Base-by-base conservation (phyloP, 305 asterid genomes). In the Solanum aculeatissimum region DNA sequence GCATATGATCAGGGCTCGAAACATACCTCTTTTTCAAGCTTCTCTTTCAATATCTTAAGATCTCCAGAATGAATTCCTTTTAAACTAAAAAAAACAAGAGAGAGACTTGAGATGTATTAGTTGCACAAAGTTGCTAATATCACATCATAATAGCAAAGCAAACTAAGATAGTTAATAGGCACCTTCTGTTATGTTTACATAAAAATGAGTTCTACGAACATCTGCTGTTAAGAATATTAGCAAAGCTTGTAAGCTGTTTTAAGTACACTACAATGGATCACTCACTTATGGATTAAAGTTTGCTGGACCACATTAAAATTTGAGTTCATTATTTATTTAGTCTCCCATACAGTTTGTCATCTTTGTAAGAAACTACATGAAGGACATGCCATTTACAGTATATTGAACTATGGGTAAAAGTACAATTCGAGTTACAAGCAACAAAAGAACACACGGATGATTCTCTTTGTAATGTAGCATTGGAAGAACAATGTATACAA, bases 21-120 rank as follows among this genome's bases (percentile, higher is more conserved):
- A 85, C 45, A 65, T 87, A 95, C 99, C 98, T 95, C 99, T 84
- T 91, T 93, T 80, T 91, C 88, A 82, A 97, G 98, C 92, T 95
- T 94, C 85, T 90, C 95, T 87, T 94, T 94, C 86, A 97, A 89
- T 88, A 72, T 86, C 86, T 90, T 90, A 84, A 97, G 93, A 90
- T 95, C 99, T 86, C 83, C 92, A 0, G 87, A 12, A 80, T 85
- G 93, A 83, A 95, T 91, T 88, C 98, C 99, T 91, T 92, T 95
- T 85, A 95, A 84, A 90, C 98, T 95, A 95, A 86, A 87, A 38
- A 91, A 83, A 65, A 43, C 85, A 55, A 51, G 35, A 49, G 32
- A 49, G 69, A 51, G 21, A 15, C 27, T 11, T 2, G 10, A 77
- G 27, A 77, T 77, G 27, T 27, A 75, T 9, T 4, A 49, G 27